Base-by-base conservation (phyloP, 345 rosid genomes). In the Trapa incisa region DNA sequence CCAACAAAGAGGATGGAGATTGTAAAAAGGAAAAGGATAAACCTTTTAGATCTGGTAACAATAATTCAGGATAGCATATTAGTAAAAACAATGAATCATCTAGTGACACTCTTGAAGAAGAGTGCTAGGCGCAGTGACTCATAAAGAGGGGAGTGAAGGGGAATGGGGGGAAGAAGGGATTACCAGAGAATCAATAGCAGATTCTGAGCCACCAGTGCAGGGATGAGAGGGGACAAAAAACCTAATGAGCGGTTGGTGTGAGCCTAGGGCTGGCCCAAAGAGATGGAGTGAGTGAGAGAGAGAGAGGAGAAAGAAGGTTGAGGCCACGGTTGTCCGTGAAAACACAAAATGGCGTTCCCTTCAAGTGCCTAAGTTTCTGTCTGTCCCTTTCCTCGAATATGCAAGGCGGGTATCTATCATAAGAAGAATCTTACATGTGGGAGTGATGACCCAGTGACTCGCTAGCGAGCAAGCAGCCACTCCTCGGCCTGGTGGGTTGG, bases 141-240 rank as follows among this genome's bases (percentile, higher is more conserved):
- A n/a, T 22, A 54, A 54, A 54, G 37, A 57, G 13, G 37, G 35
- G 35, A 29, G 4, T n/a, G 2, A 2, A 58, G 2, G 10, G 63
- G 37, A 35, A 58, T 5, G 63, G 16, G 0, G 0, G 10, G 61
- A 57, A 5, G 61, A 11, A 56, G 35, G 14, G 61, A 57, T 33
- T 58, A 58, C 63, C 37, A 58, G 63, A 33, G 63, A 58, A 58
- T 57, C 36, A 0, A 6, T 5, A 35, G 64, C 58, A 60, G 54
- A 69, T 37, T 47, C 45, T 32, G 72, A 69, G 58, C 72, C 72
- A 69, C 72, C 66, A 61, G 50, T 43, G 36, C 13, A 15, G 61
- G 29, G 57, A 8, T 1, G 65, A 15, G 16, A 68, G 13, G 12
- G 69, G 69, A 56, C 29, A 54, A 4, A 50, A 32, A 3, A 58